These are phyloP conservation scores for Candida berthetii DNA, from an alignment of 805 yeast genomes.

Conservation along the genomic window DNA sequence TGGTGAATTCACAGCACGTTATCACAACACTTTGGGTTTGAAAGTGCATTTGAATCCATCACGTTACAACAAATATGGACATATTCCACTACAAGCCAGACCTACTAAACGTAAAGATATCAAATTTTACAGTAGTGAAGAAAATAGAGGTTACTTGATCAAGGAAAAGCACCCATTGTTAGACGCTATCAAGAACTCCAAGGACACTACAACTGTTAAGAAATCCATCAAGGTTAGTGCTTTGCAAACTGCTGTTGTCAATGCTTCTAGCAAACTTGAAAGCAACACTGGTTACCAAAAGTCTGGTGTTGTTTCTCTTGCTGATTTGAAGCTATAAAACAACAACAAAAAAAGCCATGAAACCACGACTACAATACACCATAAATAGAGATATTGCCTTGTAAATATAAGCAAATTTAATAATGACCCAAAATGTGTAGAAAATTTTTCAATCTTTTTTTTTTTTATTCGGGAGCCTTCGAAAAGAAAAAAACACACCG, in stretches of 20 bases:
- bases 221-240: constrained; percentile 4
- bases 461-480: background rate
- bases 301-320: constrained; percentile 11
- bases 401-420: background rate
- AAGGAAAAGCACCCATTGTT: constrained; percentile 26
- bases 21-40: constrained; percentile 60
- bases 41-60: constrained; percentile 75
- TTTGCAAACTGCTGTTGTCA: constrained; percentile 7
- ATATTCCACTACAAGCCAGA: constrained; percentile 77
- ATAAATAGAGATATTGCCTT: background rate
- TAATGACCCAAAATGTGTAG: too few relatives aligned
- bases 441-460: background rate
- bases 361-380: constrained; percentile 2
- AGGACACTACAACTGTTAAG: constrained; percentile 6
- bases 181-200: constrained; percentile 15
- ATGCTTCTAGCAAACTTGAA: background rate
- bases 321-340: constrained; percentile 4
- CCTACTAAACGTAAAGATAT: constrained; percentile 82
- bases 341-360: background rate
- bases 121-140: constrained; percentile 65
- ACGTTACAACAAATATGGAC: constrained; percentile 61
- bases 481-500: background rate
- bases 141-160: constrained; percentile 69
- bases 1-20: constrained; percentile 68
- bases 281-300: background rate